Evolutionary conservation across 805 yeast species (phyloP), one percentile per base, ranked within the genome.

Genomic region (Saccharomyces jurei): DNA sequence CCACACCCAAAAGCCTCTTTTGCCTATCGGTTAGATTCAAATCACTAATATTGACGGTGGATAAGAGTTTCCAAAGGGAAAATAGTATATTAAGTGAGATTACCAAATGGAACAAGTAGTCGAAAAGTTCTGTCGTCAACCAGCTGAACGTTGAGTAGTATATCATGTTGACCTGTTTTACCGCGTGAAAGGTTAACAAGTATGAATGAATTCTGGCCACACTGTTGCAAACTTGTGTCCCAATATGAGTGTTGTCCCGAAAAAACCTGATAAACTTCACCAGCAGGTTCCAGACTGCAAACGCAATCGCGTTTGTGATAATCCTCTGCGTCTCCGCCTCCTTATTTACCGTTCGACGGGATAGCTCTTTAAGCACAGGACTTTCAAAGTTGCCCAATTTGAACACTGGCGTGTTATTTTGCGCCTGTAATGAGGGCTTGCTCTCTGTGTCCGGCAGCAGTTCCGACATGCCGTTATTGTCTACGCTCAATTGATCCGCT

Each of bases 271-370:
- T 46, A 29, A 63, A 63, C 53, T 65, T 64, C 17, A 54, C 36
- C 6, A 63, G 41, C 10, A 74, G 59, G 41, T 66, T 70, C 52
- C 70, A 62, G 6, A 68, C 50, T 29, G 72, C 61, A 27, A 74
- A 56, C 0, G 66, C 57, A 9, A 72, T 54, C 29, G 69, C 49
- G 56, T 75, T 76, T 2, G 65, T 59, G 4, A 75, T 58, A 8
- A 73, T 63, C 27, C 64, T 66, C 53, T 65, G 68, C 3, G 74
- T 60, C 52, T 73, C 74, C 8, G 68, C 61, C 58, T 77, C 80
- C 57, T 74, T 77, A 54, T 75, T 76, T 6, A 74, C 69, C 14
- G 74, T 65, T 52, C 77, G 63, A 10, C 63, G 56, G 28, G 71
- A 68, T 28, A 74, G 60, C 48, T 63, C 62, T 6, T 56, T 48